Conservation (phyloP, 805 yeast genomes). For the Wickerhamiella sergipiensis region DNA sequence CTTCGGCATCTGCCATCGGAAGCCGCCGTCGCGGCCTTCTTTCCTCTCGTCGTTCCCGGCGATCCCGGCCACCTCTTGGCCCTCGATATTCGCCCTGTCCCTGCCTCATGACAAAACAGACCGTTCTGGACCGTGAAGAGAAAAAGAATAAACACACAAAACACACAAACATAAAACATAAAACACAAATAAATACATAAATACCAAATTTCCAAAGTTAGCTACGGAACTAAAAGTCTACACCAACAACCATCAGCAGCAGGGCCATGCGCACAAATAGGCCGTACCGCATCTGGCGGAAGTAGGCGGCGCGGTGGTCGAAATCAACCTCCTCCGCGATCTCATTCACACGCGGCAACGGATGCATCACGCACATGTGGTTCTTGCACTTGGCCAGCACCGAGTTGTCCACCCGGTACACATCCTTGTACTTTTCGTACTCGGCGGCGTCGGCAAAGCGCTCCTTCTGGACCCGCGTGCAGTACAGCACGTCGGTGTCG, state of each 20-base stretch:
- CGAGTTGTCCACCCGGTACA: slow-evolving; percentile 84
- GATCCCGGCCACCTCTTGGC: neutral
- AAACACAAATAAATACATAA: slow-evolving; percentile 9
- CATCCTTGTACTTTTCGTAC: slow-evolving; percentile 79
- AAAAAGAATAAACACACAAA: slow-evolving; percentile 1
- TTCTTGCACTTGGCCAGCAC: slow-evolving; percentile 86
- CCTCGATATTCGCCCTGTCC: neutral
- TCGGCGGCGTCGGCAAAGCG: slow-evolving; percentile 66
- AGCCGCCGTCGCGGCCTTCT: neutral
- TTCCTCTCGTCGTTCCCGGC: neutral
- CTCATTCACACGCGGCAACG: slow-evolving; percentile 93
- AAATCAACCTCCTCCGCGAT: slow-evolving; percentile 97
- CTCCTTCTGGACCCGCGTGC: slow-evolving; percentile 97
- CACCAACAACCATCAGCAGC: slow-evolving; percentile 95
- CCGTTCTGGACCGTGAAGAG: no score
- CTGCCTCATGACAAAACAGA: neutral
- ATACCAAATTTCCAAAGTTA: slow-evolving; percentile 7
- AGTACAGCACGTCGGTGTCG: slow-evolving; percentile 86
- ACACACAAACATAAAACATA: slow-evolving; percentile 6
- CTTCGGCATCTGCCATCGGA: neutral
- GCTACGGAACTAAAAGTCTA: slow-evolving; percentile 42
- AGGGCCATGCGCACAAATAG: slow-evolving; percentile 97
- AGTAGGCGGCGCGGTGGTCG: slow-evolving; percentile 98
- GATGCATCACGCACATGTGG: slow-evolving; percentile 98
- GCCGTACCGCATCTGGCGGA: slow-evolving; percentile 99